Evolutionary conservation across 441 rosid species (phyloP).

Genomic region (Kokia cookei): DNA sequence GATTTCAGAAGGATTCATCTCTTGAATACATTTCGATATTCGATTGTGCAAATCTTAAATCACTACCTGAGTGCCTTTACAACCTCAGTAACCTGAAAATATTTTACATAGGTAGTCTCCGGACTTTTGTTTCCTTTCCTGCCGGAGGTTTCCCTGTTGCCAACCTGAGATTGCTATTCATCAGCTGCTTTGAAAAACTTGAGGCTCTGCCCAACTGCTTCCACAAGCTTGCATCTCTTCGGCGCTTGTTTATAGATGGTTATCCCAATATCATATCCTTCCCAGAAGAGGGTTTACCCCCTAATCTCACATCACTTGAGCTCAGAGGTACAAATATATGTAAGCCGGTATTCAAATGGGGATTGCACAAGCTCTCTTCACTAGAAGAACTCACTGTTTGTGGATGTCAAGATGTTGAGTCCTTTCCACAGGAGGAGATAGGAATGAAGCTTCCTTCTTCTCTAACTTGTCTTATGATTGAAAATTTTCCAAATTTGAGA

Average conservation of each 20-base stretch:
- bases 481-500: background rate
- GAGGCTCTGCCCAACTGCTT: background rate
- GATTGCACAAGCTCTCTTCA: background rate
- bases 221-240: background rate
- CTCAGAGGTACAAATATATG: background rate
- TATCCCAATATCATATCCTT: background rate
- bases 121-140: background rate
- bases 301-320: background rate
- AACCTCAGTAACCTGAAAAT: background rate
- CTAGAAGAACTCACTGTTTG: background rate
- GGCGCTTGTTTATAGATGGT: background rate
- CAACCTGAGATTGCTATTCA: background rate
- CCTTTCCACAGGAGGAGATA: background rate
- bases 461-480: background rate
- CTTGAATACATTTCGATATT: background rate
- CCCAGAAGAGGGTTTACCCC: background rate
- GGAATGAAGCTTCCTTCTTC: background rate
- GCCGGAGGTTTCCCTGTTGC: background rate
- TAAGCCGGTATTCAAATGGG: background rate
- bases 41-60: background rate
- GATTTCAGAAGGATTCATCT: background rate
- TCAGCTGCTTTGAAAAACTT: background rate
- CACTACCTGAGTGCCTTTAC: background rate
- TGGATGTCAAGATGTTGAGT: background rate
- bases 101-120: background rate